phyloP scores from a whole-genome alignment of 768 basidiomycete genomes.

The Mycena sanguinolenta region DNA sequence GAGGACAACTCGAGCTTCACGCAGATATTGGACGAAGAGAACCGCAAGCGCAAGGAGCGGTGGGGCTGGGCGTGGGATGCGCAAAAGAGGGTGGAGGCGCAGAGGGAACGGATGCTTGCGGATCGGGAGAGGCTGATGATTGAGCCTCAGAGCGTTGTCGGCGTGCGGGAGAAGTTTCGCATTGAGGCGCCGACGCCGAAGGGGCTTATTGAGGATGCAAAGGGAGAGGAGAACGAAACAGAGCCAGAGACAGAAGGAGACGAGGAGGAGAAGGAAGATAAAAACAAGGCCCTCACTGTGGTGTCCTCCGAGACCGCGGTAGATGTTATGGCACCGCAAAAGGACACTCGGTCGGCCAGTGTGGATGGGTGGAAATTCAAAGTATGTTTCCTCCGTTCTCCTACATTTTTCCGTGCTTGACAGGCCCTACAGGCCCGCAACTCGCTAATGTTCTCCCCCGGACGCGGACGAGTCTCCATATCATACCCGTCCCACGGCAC shows the following conservation, averaged over 20 bases:
- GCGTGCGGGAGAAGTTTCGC: constrained; percentile 75
- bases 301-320: constrained; percentile 33
- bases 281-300: constrained; percentile 22
- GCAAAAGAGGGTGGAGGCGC: constrained; percentile 82
- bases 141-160: constrained; percentile 71
- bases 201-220: constrained; percentile 64
- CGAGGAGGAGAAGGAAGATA: constrained; percentile 39
- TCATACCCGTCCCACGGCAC: constrained; percentile 53
- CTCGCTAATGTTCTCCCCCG: constrained; percentile 93
- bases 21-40: constrained; percentile 91
- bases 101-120: constrained; percentile 75
- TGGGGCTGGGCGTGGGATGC: constrained; percentile 97
- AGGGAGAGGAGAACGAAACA: constrained; percentile 41
- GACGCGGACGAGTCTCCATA: constrained; percentile 92
- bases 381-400: constrained; percentile 52
- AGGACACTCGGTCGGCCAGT: constrained; percentile 77
- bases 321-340: constrained; percentile 87
- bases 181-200: constrained; percentile 72
- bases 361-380: constrained; percentile 90
- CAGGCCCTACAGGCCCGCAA: constrained; percentile 79
- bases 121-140: constrained; percentile 79
- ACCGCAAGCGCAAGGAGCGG: constrained; percentile 80
- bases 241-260: constrained; percentile 45
- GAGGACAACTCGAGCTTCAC: constrained; percentile 99
- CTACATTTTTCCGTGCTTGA: neutral